Evolutionary conservation across 2,329 filamentous ascomycete genomes (phyloP).

Genomic region (Colletotrichum orchidophilum): DNA sequence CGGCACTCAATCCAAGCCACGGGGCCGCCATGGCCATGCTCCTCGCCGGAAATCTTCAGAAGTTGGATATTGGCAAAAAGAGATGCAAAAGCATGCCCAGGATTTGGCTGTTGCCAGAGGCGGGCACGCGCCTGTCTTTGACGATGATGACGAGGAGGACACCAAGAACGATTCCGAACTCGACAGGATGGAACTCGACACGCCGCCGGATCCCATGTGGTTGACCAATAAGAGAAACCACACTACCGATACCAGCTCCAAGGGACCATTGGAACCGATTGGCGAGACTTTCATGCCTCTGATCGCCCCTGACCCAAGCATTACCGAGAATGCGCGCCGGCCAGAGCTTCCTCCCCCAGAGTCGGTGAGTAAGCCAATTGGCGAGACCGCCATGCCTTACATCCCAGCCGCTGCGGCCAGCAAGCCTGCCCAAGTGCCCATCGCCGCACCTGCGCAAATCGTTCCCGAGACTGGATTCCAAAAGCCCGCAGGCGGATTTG

Average conservation of each 20-base stretch:
- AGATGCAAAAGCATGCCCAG: conserved; percentile 83
- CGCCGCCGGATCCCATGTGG: conserved; percentile 53
- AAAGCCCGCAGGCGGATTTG: conserved; percentile 48
- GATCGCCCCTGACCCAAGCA: conserved; percentile 8
- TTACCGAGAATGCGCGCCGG: conserved; percentile 7
- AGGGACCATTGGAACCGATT: conserved; percentile 19
- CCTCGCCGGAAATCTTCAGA: conserved; percentile 68
- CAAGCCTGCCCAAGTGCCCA: conserved; percentile 33
- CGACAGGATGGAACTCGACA: conserved; percentile 52
- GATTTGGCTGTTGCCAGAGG: conserved; percentile 62
- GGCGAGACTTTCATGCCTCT: conserved; percentile 34
- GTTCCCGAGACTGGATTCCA: conserved; percentile 54
- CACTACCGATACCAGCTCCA: conserved; percentile 8
- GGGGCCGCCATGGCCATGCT: conserved; percentile 38
- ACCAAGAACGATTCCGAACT: conserved; percentile 49
- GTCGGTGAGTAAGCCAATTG: conserved; percentile 9
- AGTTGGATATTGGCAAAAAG: conserved; percentile 78
- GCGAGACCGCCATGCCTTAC: conserved; percentile 23
- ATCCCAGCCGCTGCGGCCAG: conserved; percentile 3
- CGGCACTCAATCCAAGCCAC: conserved; percentile 36
- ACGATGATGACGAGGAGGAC: conserved; percentile 39
- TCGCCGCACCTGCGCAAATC: conserved; percentile 43
- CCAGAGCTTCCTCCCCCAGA: conserved; percentile 23
- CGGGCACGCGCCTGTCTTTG: conserved; percentile 31
- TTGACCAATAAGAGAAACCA: conserved; percentile 46